Percentiles rank a stretch among this genome's conserved stretches.
Evolutionary conservation across 208 protist genomes (phyloP).

Genomic region (Phytomonas francai): DNA sequence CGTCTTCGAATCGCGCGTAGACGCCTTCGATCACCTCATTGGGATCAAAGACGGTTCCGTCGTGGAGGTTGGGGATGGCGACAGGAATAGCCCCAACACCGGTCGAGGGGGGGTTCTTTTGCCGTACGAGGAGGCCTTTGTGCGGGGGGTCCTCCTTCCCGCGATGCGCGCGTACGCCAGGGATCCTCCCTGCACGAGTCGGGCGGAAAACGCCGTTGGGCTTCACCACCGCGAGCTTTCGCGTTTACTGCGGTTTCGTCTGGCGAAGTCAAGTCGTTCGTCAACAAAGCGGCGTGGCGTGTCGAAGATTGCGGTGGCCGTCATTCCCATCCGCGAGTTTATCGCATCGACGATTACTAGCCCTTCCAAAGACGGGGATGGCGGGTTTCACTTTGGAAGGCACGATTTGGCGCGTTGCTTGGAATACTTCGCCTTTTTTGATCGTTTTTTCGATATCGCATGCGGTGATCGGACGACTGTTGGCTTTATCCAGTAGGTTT

Average conservation of each 20-base stretch:
- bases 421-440: background rate
- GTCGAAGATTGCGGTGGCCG: too few relatives aligned
- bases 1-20: constrained; percentile 11
- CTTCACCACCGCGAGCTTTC: constrained; percentile 1
- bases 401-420: constrained; percentile 3
- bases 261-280: too few relatives aligned
- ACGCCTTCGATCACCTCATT: constrained; percentile 21
- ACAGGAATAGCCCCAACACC: background rate
- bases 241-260: constrained; percentile 9
- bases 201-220: background rate
- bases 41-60: constrained; percentile 7
- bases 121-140: constrained; percentile 33
- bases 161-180: constrained; percentile 32
- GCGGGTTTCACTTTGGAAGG: too few relatives aligned
- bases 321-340: too few relatives aligned
- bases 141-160: constrained; percentile 36
- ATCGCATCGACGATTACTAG: too few relatives aligned
- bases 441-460: background rate
- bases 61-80: background rate
- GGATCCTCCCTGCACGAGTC: too few relatives aligned
- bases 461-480: constrained; percentile 3
- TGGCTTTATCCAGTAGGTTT: background rate
- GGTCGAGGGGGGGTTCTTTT: constrained; percentile 19
- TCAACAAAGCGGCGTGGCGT: too few relatives aligned
- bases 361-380: too few relatives aligned